Percentiles rank a stretch among this genome's conserved stretches.
Evolutionary conservation across 306 rosid genomes (phyloP).

Genomic region (Arachis stenosperma): DNA sequence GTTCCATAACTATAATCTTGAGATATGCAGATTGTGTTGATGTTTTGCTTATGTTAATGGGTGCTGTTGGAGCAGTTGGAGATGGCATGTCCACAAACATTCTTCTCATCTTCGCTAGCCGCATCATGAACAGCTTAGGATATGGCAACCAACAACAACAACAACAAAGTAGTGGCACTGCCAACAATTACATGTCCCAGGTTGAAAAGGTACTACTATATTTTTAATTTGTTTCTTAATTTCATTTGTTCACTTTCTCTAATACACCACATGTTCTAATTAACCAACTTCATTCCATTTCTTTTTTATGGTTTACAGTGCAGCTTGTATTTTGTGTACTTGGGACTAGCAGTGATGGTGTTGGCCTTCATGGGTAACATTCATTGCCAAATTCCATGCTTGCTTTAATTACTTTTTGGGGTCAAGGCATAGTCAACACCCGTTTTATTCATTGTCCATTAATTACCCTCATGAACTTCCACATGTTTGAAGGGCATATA

Average conservation of each 20-base stretch:
- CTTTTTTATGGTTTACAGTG: slow-evolving; percentile 58
- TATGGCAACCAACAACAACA: slow-evolving; percentile 31
- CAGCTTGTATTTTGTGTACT: slow-evolving; percentile 92
- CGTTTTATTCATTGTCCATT: neutral
- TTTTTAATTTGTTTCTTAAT: no score
- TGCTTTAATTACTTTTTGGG: slow-evolving; percentile 39
- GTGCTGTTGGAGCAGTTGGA: slow-evolving; percentile 86
- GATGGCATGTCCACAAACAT: slow-evolving; percentile 94
- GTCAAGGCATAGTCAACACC: slow-evolving; percentile 10
- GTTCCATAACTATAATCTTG: slow-evolving; percentile 50
- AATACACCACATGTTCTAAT: neutral
- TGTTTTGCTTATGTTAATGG: slow-evolving; percentile 72
- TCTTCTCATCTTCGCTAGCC: slow-evolving; percentile 78
- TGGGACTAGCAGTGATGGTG: slow-evolving; percentile 87
- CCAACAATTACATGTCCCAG: slow-evolving; percentile 63
- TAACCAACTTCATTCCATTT: slow-evolving; percentile 1
- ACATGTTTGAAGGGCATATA: neutral
- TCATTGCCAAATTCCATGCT: slow-evolving; percentile 32
- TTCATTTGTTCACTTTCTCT: slow-evolving; percentile 5
- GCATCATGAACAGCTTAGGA: slow-evolving; percentile 91
- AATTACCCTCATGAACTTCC: neutral
- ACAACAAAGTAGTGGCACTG: slow-evolving; percentile 32
- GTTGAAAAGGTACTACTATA: slow-evolving; percentile 70
- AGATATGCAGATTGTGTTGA: slow-evolving; percentile 84
- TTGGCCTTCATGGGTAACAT: slow-evolving; percentile 86